Base-by-base conservation (phyloP, 1,139 yeast species). In the Yamadazyma diospyri region DNA sequence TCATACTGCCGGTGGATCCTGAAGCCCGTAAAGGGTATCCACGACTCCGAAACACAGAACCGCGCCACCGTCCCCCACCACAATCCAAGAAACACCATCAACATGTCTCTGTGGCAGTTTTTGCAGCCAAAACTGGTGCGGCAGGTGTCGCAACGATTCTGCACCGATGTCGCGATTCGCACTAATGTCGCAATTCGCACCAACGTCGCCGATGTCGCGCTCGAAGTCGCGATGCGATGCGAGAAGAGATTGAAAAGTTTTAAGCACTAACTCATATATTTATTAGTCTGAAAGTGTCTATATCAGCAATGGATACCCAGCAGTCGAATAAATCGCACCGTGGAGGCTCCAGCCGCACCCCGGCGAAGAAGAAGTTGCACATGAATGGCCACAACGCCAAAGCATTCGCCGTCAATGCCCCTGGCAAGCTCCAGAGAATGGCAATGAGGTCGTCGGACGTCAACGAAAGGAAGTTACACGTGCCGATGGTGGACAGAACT, bases 401-500 rank as follows among this genome's bases (percentile, higher is more conserved):
- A 62, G 98, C 97, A 2, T 92, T 88, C 64, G 94, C 96, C 1
- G 95, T 89, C 18, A 68, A 87, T 31, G 94, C 94, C 20, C 97
- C 97, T 2, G 81, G 94, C 18, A 88, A 87, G 58, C 72, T 88
- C 55, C 89, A 86, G 49, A 73, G 86, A 43, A 81, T 76, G 71
- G 95, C 96, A 39, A 74, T 79, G 53, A 73, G 98, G 58, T 65
- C 94, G 7, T 82, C 83, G 42, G 99, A 92, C 55, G 80, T 81
- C 24, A 81, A 81, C 45, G 98, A 94, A 57, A 81, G 75, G 55
- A 84, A 79, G 55, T 72, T 84, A 51, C 98, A 92, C 68, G 97
- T 89, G 18, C 98, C 98, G 11, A 88, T 92, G 97, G 84, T 92
- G 33, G 96, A 92, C 53, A 72, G 98, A 49, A 88, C 97, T 0